Evolutionary conservation across 371 early-diverging fungal genomes (phyloP).

Genomic region (Lichtheimia hyalospora): DNA sequence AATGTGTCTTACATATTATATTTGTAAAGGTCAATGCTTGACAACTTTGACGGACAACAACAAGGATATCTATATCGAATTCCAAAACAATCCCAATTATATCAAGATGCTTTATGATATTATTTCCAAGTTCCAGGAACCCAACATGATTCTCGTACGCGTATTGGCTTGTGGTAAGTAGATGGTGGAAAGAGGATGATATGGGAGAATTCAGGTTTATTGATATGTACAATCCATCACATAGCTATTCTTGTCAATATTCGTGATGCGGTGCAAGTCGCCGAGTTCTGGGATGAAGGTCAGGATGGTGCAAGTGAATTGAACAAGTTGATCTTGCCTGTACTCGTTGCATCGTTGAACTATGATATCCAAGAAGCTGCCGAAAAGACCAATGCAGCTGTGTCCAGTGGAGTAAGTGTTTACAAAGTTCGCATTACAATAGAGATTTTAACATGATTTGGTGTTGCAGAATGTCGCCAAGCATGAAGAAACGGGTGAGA

Average conservation of each 20-base stretch:
- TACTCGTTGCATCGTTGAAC: slow-evolving; percentile 53
- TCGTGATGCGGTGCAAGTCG: slow-evolving; percentile 33
- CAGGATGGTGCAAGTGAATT: slow-evolving; percentile 36
- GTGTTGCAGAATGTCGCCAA: slow-evolving; percentile 34
- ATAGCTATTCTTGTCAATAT: slow-evolving; percentile 47
- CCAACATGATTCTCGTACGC: slow-evolving; percentile 50
- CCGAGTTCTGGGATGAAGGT: slow-evolving; percentile 40
- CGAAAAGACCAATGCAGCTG: slow-evolving; percentile 41
- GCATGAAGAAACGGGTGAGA: slow-evolving; percentile 37
- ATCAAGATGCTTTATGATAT: slow-evolving; percentile 51
- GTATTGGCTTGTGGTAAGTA: slow-evolving; percentile 56
- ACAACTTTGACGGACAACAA: slow-evolving; percentile 85
- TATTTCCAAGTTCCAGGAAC: slow-evolving; percentile 36
- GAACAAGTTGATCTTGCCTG: slow-evolving; percentile 53
- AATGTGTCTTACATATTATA: neutral
- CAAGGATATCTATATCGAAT: slow-evolving; percentile 55
- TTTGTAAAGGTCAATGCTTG: slow-evolving; percentile 70
- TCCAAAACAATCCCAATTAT: slow-evolving; percentile 62
- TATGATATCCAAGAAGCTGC: slow-evolving; percentile 65
- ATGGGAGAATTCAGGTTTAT: neutral
- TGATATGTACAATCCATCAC: neutral
- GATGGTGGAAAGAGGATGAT: neutral
- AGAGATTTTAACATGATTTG: neutral
- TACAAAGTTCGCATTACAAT: neutral
- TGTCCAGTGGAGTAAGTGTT: slow-evolving; percentile 51